Percentiles rank a stretch among this genome's conserved stretches.
phyloP scores from a whole-genome alignment of 2,329 filamentous ascomycete species.

The Didymella arachidicola region DNA sequence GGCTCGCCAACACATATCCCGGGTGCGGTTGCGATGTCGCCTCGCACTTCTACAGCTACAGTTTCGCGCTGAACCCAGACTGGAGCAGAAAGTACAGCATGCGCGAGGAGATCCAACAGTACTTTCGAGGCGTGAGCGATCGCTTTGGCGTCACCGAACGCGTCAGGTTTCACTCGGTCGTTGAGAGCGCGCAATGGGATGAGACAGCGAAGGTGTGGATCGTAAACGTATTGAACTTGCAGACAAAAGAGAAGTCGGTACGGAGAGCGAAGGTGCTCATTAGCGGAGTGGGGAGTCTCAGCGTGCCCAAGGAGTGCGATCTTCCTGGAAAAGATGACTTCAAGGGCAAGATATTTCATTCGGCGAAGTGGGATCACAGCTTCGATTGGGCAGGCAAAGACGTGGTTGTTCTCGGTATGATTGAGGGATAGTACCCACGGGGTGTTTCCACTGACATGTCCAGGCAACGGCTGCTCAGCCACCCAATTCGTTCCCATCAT shows the following conservation, averaged over 20 bases:
- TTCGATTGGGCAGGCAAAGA: constrained; percentile 58
- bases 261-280: constrained; percentile 39
- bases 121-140: constrained; percentile 55
- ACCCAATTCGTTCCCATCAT: constrained; percentile 59
- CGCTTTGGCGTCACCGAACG: constrained; percentile 51
- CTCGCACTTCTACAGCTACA: constrained; percentile 68
- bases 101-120: constrained; percentile 64
- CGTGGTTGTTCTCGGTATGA: constrained; percentile 42
- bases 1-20: constrained; percentile 46
- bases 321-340: constrained; percentile 58
- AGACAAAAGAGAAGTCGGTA: constrained; percentile 29
- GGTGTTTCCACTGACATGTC: neutral
- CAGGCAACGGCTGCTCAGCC: constrained; percentile 58
- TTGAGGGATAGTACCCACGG: too few species aligned
- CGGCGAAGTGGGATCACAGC: constrained; percentile 54
- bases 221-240: constrained; percentile 35
- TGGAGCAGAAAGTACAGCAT: constrained; percentile 67
- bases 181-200: constrained; percentile 56
- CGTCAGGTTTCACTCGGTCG: constrained; percentile 55
- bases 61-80: constrained; percentile 65
- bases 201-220: constrained; percentile 53
- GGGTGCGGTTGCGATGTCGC: constrained; percentile 49
- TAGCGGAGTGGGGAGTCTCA: constrained; percentile 39
- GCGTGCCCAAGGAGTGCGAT: constrained; percentile 46
- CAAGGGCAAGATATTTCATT: constrained; percentile 47